phyloP scores from a whole-genome alignment of 331 rosid species.

The Cydonia oblonga region DNA sequence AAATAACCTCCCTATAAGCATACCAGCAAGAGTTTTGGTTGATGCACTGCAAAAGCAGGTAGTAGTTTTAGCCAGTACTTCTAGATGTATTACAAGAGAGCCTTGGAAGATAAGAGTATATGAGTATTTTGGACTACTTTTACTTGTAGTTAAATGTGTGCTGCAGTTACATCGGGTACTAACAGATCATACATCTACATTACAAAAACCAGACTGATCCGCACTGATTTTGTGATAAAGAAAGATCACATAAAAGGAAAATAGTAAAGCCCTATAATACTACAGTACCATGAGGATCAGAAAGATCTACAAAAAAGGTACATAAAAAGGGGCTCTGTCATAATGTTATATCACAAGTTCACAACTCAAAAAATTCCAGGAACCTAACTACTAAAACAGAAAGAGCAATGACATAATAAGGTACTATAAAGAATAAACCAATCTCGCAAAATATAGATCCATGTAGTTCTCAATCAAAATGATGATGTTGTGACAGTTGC shows the following conservation, averaged over 20 bases:
- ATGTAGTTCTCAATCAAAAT: background rate
- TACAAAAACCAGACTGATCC: background rate
- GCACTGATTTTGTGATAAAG: background rate
- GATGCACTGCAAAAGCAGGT: conserved; percentile 64
- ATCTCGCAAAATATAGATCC: background rate
- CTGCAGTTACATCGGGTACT: background rate
- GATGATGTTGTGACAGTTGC: background rate
- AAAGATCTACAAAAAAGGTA: background rate
- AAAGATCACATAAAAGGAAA: background rate
- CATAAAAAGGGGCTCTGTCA: background rate
- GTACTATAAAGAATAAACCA: background rate
- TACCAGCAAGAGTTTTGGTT: conserved; percentile 74
- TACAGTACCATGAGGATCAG: background rate
- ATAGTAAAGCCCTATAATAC: background rate
- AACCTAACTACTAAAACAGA: background rate
- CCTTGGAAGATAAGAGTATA: background rate
- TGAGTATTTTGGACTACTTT: background rate
- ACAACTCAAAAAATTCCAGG: background rate
- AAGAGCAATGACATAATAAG: background rate
- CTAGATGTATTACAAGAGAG: background rate
- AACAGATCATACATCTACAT: background rate
- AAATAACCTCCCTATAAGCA: conserved; percentile 88
- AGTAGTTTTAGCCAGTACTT: background rate
- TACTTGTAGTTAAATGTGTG: background rate
- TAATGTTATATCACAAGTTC: background rate